Percentiles rank a stretch among this genome's conserved stretches.
Conservation (phyloP, 2,329 filamentous ascomycete species). For the Alternaria triticimaculans region DNA sequence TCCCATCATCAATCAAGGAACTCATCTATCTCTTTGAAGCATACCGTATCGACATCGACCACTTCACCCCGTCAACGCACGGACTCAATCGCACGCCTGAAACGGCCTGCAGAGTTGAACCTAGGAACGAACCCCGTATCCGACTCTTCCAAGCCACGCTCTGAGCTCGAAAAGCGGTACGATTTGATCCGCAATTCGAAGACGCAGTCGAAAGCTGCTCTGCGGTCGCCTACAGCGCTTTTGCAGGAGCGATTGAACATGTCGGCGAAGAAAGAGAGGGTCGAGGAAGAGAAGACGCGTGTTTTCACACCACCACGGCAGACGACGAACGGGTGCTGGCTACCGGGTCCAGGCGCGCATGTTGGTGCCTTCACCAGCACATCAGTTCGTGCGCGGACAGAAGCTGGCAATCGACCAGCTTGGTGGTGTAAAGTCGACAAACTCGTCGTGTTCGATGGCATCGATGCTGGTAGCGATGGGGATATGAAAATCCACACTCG, state of each 20-base stretch:
- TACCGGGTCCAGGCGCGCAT: conserved; percentile 34
- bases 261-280: conserved; percentile 21
- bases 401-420: conserved; percentile 27
- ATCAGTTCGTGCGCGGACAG: conserved; percentile 37
- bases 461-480: conserved; percentile 18
- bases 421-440: conserved; percentile 48
- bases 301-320: conserved; percentile 36
- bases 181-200: conserved; percentile 42
- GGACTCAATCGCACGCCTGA: conserved; percentile 23
- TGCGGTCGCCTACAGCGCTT: conserved; percentile 43
- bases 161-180: conserved; percentile 42
- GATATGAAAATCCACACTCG: conserved; percentile 28
- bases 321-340: conserved; percentile 36
- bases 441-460: conserved; percentile 43
- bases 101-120: conserved; percentile 40
- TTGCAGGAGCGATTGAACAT: conserved; percentile 39
- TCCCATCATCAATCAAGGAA: conserved; percentile 10
- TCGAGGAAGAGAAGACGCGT: conserved; percentile 30
- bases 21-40: conserved; percentile 17
- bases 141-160: conserved; percentile 28
- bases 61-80: conserved; percentile 18
- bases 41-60: conserved; percentile 5
- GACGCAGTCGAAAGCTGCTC: conserved; percentile 34
- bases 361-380: conserved; percentile 33
- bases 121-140: conserved; percentile 19